Evolutionary conservation across 352 stramenopile genomes (phyloP).

Genomic region (Globisporangium takayamanum): DNA sequence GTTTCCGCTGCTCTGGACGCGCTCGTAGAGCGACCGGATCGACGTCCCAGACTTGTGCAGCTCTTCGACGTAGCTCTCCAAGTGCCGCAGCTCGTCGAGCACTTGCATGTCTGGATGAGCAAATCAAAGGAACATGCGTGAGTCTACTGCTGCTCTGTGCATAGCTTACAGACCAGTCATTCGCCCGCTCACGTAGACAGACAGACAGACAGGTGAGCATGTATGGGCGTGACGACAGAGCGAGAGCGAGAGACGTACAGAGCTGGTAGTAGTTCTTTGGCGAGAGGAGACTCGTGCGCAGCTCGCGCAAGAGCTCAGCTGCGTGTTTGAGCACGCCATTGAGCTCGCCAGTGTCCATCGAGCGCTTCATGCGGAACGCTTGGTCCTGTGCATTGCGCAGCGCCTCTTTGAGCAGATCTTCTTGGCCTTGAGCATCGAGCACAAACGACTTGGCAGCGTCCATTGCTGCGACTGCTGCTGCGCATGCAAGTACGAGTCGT

Average conservation of each 20-base stretch:
- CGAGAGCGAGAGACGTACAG: constrained; percentile 69
- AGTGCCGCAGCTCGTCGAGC: constrained; percentile 90
- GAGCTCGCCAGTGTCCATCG: constrained; percentile 67
- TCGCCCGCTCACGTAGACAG: too few relatives aligned
- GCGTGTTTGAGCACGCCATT: constrained; percentile 74
- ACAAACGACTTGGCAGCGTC: constrained; percentile 28
- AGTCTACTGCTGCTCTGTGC: too few relatives aligned
- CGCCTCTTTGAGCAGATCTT: constrained; percentile 68
- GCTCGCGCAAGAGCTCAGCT: constrained; percentile 75
- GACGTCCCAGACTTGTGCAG: constrained; percentile 72
- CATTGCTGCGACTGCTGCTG: constrained; percentile 2
- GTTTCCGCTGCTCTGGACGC: constrained; percentile 92
- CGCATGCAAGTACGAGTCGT: background rate
- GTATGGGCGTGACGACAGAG: background rate
- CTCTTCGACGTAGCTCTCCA: constrained; percentile 93
- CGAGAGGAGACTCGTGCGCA: constrained; percentile 87
- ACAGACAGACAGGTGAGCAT: background rate
- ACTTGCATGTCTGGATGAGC: constrained; percentile 63
- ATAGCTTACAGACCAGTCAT: background rate
- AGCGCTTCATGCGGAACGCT: constrained; percentile 84
- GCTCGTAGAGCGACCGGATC: constrained; percentile 93
- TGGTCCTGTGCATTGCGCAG: constrained; percentile 66
- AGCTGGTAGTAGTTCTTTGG: constrained; percentile 99
- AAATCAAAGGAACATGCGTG: background rate
- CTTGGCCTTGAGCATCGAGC: constrained; percentile 59